phyloP scores from a whole-genome alignment of 2,329 filamentous ascomycete genomes.

The Diaporthe velutina region DNA sequence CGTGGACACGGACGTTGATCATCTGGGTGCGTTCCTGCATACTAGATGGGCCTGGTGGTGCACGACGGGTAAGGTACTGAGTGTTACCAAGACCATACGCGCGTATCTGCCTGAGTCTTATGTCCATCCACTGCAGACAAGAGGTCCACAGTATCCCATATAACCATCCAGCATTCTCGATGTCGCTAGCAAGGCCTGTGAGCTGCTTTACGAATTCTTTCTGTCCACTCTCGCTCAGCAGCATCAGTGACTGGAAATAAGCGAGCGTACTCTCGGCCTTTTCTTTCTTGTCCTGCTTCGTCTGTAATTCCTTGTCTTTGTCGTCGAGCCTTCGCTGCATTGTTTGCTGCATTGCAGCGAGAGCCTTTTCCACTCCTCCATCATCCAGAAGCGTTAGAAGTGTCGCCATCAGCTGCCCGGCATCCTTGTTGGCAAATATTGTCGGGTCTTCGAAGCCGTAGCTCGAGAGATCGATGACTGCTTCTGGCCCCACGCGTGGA shows the following conservation, averaged over 20 bases:
- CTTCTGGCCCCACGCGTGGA: neutral
- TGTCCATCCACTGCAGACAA: constrained; percentile 8
- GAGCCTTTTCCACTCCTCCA: neutral
- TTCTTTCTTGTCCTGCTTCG: neutral
- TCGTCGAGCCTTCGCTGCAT: neutral
- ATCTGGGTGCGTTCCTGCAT: neutral
- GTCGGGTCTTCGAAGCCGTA: neutral
- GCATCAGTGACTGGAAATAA: constrained; percentile 1
- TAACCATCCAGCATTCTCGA: neutral
- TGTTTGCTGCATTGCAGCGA: too few species aligned
- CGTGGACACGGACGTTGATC: neutral
- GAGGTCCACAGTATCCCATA: neutral
- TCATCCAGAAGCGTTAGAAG: neutral
- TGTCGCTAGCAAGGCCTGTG: neutral
- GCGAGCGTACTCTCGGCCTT: neutral
- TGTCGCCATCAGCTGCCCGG: neutral
- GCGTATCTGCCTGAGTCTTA: neutral
- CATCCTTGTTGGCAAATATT: neutral
- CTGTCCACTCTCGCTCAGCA: neutral
- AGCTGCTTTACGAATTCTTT: neutral
- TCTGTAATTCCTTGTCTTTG: too few species aligned
- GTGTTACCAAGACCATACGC: too few species aligned
- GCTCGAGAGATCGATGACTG: neutral
- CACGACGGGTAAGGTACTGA: too few species aligned
- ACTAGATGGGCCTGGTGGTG: neutral